Percentiles rank a stretch among this genome's conserved stretches.
Evolutionary conservation across 169 alveolate species (phyloP).

Genomic region (Cryptosporidium felis): DNA sequence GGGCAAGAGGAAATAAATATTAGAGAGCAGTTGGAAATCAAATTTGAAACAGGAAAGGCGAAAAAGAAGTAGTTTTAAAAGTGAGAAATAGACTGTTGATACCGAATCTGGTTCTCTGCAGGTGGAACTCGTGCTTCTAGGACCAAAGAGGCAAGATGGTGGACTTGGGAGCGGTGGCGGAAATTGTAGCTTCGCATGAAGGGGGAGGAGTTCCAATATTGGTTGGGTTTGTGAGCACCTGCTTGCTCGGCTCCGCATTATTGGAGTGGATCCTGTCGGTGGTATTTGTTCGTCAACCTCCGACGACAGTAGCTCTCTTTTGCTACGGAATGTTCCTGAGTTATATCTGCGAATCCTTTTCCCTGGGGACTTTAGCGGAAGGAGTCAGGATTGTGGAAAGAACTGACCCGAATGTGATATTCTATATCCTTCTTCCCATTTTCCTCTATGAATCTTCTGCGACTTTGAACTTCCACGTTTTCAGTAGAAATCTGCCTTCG

Average conservation of each 20-base stretch:
- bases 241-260: constrained; percentile 62
- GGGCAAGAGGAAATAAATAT: not conserved
- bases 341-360: constrained; percentile 68
- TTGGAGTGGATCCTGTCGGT: constrained; percentile 67
- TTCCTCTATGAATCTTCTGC: constrained; percentile 73
- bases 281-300: constrained; percentile 68
- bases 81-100: too few species aligned
- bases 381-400: constrained; percentile 67
- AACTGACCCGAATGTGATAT: constrained; percentile 69
- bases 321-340: constrained; percentile 69
- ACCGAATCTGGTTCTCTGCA: too few species aligned
- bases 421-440: constrained; percentile 68
- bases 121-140: too few species aligned
- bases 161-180: constrained; percentile 5
- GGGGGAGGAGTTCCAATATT: constrained; percentile 65
- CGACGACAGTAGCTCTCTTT: constrained; percentile 60
- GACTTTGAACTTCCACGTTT: constrained; percentile 69
- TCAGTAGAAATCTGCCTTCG: constrained; percentile 48
- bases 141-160: too few species aligned
- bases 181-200: constrained; percentile 3
- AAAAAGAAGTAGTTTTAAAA: too few species aligned
- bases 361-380: constrained; percentile 70
- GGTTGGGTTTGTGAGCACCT: constrained; percentile 70
- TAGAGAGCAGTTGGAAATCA: too few species aligned
- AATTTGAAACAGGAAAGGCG: too few species aligned